A percentile compares a stretch with the other conserved stretches of the same genome.
phyloP scores from a whole-genome alignment of 1,284 basidiomycete species.

The Rhodotorula sp. region DNA sequence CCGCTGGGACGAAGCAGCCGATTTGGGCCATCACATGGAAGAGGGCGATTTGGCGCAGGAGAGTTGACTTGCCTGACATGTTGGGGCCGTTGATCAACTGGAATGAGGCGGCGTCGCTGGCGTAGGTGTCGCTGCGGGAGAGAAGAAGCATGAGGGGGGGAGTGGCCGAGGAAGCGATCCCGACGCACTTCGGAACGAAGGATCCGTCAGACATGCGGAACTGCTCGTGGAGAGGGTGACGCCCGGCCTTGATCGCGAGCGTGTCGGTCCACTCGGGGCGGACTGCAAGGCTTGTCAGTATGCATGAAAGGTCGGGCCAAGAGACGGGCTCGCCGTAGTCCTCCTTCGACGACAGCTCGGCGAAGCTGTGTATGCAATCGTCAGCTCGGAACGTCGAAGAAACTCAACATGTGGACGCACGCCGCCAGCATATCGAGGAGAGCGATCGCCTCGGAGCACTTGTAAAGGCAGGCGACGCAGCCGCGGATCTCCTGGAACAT shows the following conservation, averaged over 20 bases:
- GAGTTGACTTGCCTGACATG: slow-evolving; percentile 93
- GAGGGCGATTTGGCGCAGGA: slow-evolving; percentile 79
- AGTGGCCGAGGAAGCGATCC: not conserved
- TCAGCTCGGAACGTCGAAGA: not conserved
- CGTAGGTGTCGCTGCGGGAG: slow-evolving; percentile 76
- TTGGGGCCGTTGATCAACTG: slow-evolving; percentile 67
- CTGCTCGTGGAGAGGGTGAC: slow-evolving; percentile 65
- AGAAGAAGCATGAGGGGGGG: not conserved
- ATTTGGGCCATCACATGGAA: slow-evolving; percentile 69
- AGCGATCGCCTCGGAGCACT: slow-evolving; percentile 57
- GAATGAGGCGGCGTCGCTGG: slow-evolving; percentile 73
- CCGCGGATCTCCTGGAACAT: slow-evolving; percentile 40
- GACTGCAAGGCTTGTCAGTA: slow-evolving; percentile 54
- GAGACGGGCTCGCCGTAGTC: slow-evolving; percentile 33
- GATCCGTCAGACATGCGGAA: slow-evolving; percentile 62
- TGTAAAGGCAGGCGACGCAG: slow-evolving; percentile 42
- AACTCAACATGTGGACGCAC: slow-evolving; percentile 26
- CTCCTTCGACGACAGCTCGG: slow-evolving; percentile 70
- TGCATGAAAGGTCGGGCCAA: not conserved
- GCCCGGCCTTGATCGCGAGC: slow-evolving; percentile 46
- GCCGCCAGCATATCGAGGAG: slow-evolving; percentile 80
- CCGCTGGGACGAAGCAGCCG: slow-evolving; percentile 65
- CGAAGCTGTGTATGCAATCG: slow-evolving; percentile 54
- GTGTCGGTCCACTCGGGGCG: slow-evolving; percentile 65
- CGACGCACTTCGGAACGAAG: slow-evolving; percentile 50